Base-by-base conservation (phyloP, 2,329 filamentous ascomycete genomes). In the Epichloe sylvatica region DNA sequence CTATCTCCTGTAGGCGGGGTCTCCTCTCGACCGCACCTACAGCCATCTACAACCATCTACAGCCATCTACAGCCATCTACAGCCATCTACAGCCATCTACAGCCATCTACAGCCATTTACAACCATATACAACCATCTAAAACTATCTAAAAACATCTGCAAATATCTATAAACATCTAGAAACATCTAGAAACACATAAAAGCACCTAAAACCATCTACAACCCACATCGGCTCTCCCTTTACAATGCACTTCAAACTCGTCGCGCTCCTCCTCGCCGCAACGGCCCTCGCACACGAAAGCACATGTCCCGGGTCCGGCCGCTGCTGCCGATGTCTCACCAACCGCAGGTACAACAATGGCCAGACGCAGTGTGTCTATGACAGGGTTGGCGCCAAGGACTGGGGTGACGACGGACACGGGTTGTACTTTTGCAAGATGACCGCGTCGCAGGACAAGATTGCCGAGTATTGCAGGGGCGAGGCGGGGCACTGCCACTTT, bases 371-470 rank as follows among this genome's bases (percentile, higher is more conserved):
- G 9, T 46, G 45, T 17, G 36, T 46, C 35, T 38, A 30, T 23
- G 6, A 30, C 12, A 8, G 21, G 34, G 36, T 46, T 8, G 45
- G 45, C 11, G 37, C 45, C 21, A 30, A 30, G 9, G 45, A 38
- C 21, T 46, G 45, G 45, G 45, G 36, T 37, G 45, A 46, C 17
- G 45, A 46, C 21, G 45, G 45, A 21, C 21, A 46, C 37, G 23
- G 45, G 7, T 21, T 46, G 33, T 46, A 39, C 45, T 46, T 43
- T 33, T 43, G 41, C 19, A 43, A 43, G 25, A 34, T 43, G 13
- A 34, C 12, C 21, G 13, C 2, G 21, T 17, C 41, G 13, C 41
- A 43, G 41, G 41, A 43, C 5, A 12, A 2, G 4, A 40, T 40
- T 12, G 19, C n/a, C 8, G 1, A 21, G 7, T 40, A 40, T 40